Conservation (phyloP, 495 filamentous ascomycete genomes). For the Lophiostoma macrostomum region DNA sequence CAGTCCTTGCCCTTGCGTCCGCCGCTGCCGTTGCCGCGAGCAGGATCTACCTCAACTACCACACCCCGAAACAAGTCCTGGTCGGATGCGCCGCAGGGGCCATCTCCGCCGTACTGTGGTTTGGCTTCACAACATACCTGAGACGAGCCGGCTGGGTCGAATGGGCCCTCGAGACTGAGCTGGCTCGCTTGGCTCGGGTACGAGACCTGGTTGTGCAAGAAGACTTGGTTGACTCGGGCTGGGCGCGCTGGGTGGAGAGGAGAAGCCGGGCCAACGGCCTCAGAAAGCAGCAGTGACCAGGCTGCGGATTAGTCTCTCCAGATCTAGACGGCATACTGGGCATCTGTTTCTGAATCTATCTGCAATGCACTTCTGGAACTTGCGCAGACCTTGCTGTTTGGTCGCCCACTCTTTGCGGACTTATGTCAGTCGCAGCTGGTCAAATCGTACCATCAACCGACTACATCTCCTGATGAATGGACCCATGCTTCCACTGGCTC, state of each 20-base stretch:
- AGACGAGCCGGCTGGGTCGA: constrained; percentile 63
- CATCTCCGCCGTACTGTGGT: constrained; percentile 75
- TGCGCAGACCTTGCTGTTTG: too few relatives aligned
- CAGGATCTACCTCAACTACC: constrained; percentile 88
- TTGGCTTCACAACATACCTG: constrained; percentile 60
- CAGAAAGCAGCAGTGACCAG: constrained; percentile 5
- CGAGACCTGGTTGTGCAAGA: constrained; percentile 86
- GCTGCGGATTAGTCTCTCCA: too few relatives aligned
- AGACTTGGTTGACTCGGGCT: constrained; percentile 86
- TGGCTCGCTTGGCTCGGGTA: constrained; percentile 63
- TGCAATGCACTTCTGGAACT: too few relatives aligned
- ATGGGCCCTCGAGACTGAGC: constrained; percentile 66
- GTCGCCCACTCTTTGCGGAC: too few relatives aligned
- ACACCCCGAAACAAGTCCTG: constrained; percentile 82
- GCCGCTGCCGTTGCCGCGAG: constrained; percentile 74
- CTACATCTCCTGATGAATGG: too few relatives aligned
- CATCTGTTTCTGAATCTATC: too few relatives aligned
- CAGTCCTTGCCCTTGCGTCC: constrained; percentile 52
- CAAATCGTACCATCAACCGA: too few relatives aligned
- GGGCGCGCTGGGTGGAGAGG: constrained; percentile 81
- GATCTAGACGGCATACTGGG: neutral
- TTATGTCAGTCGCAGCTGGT: too few relatives aligned
- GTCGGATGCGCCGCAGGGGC: constrained; percentile 72
- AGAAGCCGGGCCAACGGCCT: constrained; percentile 27
- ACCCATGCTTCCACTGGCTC: too few relatives aligned